Evolutionary conservation across 2,329 filamentous ascomycete genomes (phyloP), one percentile per base, ranked within the genome.

Genomic region (Cercospora nicotianae): DNA sequence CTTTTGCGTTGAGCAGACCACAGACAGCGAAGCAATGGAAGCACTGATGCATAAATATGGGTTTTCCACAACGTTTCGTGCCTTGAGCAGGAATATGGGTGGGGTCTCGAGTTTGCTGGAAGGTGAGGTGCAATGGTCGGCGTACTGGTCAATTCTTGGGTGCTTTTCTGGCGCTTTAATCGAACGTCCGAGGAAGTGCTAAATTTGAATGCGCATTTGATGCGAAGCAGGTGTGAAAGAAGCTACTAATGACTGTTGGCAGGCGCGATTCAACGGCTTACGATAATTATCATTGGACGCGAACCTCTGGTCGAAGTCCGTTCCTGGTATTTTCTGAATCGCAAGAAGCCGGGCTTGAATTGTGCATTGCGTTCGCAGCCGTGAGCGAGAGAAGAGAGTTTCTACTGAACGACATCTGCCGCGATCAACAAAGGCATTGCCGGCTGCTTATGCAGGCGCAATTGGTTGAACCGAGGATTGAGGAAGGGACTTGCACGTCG

Each of bases 1-100:
- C 18, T 23, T 26, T 51, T 51, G 45, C 75, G 74, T 76, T 67
- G 75, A 76, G 75, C 74, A 72, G 69, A 66, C 68, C 64, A 26
- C 55, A 62, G 66, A 51, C 45, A 51, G 45, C 45, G 9, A 23
- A 51, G 45, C 45, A 51, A 51, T 51, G 45, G 36, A 42, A 23
- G 18, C 12, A 51, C 45, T 51, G 45, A 23, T 23, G 45, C 45
- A 23, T 23, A 10, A 51, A 51, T 9, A 45, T 45, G 16, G 7
- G 18, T 2, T 20, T 9, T 9, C 18, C 6, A 20, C 7, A 5
- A 42, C 16, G 39, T 45, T 45, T 45, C 39, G 18, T 26, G 26
- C 6, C 9, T 20, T 23, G 45, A 13, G 36, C 36, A 16, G 36
- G 36, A 42, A n/a, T 42, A 42, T 42, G 36, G 36, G 16, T 42